phyloP scores from a whole-genome alignment of 164 flowering plant genomes.

The Tetrastigma voinierianum region DNA sequence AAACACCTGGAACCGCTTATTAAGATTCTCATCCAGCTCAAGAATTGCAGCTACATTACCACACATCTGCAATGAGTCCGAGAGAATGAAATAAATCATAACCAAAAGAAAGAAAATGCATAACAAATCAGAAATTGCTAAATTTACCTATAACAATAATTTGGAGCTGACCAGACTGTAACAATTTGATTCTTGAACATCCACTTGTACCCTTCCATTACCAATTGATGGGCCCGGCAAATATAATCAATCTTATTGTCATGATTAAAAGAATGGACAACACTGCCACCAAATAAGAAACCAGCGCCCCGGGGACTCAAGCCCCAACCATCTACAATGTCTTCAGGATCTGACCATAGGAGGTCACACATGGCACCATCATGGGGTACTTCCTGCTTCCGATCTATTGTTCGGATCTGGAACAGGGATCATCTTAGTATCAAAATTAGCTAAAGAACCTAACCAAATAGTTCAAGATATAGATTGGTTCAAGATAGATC shows the following conservation, averaged over 20 bases:
- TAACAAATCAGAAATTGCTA: background rate
- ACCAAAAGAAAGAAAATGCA: background rate
- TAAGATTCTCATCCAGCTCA: slow-evolving; percentile 92
- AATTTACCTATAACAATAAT: slow-evolving; percentile 92
- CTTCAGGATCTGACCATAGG: slow-evolving; percentile 99
- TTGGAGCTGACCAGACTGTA: slow-evolving; percentile 99
- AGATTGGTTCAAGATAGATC: background rate
- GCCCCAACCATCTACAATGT: slow-evolving; percentile 98
- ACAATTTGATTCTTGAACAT: slow-evolving; percentile 96
- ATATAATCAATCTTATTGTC: slow-evolving; percentile 89
- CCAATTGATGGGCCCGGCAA: slow-evolving; percentile 98
- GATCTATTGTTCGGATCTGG: slow-evolving; percentile 92
- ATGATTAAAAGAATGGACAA: slow-evolving; percentile 81
- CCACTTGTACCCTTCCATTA: slow-evolving; percentile 99
- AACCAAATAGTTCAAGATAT: background rate
- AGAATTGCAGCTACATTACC: slow-evolving; percentile 99
- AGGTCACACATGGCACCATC: slow-evolving; percentile 99
- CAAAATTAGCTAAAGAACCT: background rate
- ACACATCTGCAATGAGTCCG: slow-evolving; percentile 69
- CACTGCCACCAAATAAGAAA: slow-evolving; percentile 90
- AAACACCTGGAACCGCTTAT: slow-evolving; percentile 87
- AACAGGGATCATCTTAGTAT: slow-evolving; percentile 15
- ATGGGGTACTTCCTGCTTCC: slow-evolving; percentile 99
- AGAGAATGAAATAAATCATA: slow-evolving; percentile 4
- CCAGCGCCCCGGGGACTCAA: slow-evolving; percentile 99